phyloP scores from a whole-genome alignment of 306 rosid species.

The Purshia tridentata region DNA sequence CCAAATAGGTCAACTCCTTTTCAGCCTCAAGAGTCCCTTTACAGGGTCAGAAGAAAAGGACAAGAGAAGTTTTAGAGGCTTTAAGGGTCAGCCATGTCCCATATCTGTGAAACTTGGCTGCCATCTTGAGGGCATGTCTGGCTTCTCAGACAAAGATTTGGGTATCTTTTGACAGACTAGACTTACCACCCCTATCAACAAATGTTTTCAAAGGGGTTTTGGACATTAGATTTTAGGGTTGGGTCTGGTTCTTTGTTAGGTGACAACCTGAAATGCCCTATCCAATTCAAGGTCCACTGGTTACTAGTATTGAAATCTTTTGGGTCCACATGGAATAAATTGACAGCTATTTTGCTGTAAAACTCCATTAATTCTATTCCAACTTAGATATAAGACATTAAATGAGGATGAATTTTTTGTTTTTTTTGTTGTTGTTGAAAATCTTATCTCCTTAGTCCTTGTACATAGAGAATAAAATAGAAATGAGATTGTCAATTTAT shows the following conservation, averaged over 20 bases:
- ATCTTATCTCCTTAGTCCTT: too few species aligned
- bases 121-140: slow-evolving; percentile 57
- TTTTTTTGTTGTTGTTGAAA: too few species aligned
- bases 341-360: slow-evolving; percentile 14
- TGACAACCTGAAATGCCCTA: slow-evolving; percentile 24
- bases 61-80: slow-evolving; percentile 45
- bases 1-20: slow-evolving; percentile 24
- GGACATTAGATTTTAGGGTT: background rate
- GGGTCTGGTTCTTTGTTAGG: slow-evolving; percentile 2
- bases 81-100: slow-evolving; percentile 54
- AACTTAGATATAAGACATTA: background rate
- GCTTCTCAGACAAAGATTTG: slow-evolving; percentile 69
- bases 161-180: slow-evolving; percentile 64
- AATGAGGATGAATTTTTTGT: background rate
- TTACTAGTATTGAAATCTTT: background rate
- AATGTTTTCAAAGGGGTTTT: slow-evolving; percentile 4
- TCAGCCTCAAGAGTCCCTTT: slow-evolving; percentile 33
- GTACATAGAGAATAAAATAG: too few species aligned
- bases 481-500: too few species aligned
- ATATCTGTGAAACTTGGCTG: slow-evolving; percentile 57
- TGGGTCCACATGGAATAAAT: slow-evolving; percentile 28
- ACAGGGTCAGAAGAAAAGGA: slow-evolving; percentile 56
- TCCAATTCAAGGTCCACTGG: slow-evolving; percentile 14
- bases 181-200: slow-evolving; percentile 32
- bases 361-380: background rate